These are phyloP conservation scores for Fragaria nilgerrensis DNA, from an alignment of 306 rosid genomes.

Conservation along the genomic window DNA sequence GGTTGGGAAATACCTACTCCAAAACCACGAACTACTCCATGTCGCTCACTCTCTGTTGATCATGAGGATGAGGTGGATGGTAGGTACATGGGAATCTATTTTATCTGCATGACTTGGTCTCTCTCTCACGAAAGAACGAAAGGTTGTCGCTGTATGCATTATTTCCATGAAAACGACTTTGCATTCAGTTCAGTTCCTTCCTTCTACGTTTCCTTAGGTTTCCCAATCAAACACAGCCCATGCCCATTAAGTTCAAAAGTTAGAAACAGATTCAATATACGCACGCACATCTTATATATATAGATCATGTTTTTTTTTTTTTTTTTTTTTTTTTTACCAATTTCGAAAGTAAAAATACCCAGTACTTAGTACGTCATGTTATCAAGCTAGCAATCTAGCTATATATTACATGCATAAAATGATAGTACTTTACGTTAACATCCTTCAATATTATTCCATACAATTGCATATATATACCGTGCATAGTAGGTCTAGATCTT, in stretches of 20 bases:
- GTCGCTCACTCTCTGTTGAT: constrained; percentile 32
- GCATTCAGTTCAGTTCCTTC: neutral
- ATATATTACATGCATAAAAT: neutral
- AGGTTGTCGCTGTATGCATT: constrained; percentile 16
- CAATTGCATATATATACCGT: no score
- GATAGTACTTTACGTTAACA: no score
- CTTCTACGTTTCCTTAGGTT: constrained; percentile 10
- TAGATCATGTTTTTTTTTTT: neutral
- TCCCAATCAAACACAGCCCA: constrained; percentile 6
- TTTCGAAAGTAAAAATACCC: neutral
- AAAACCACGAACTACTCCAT: constrained; percentile 50
- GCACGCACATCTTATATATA: constrained; percentile 1
- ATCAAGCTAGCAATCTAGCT: neutral
- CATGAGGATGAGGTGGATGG: constrained; percentile 24
- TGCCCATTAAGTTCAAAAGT: constrained; percentile 22
- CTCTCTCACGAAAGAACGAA: constrained; percentile 8
- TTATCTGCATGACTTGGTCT: constrained; percentile 18
- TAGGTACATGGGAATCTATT: constrained; percentile 51
- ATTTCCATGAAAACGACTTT: constrained; percentile 31
- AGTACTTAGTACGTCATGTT: neutral
- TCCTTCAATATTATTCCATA: no score
- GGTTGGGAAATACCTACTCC: constrained; percentile 62
- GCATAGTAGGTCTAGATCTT: no score
- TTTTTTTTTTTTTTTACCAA: neutral
- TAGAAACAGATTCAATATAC: constrained; percentile 1